phyloP scores from a whole-genome alignment of 192 early-diverging fungal genomes.

The Backusella psychrophila region DNA sequence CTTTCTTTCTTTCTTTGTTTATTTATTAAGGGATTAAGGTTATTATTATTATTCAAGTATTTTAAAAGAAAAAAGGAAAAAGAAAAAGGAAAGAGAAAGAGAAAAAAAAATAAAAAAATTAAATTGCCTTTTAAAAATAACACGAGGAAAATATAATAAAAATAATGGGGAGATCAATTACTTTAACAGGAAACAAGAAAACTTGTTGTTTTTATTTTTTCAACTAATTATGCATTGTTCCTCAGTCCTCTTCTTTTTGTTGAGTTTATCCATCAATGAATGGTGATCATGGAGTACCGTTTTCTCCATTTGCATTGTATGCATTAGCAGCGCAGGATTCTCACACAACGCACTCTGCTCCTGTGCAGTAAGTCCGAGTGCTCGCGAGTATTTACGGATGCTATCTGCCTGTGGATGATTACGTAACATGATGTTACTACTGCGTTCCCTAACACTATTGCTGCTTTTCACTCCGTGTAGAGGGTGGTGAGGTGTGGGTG shows the following conservation, averaged over 20 bases:
- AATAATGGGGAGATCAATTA: background rate
- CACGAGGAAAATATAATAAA: background rate
- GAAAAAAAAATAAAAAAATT: background rate
- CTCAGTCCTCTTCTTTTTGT: background rate
- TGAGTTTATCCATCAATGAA: background rate
- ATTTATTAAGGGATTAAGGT: background rate
- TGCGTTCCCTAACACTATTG: slow-evolving; percentile 2
- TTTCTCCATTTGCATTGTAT: slow-evolving; percentile 7
- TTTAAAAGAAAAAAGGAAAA: background rate
- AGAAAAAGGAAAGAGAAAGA: background rate
- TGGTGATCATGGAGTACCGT: background rate
- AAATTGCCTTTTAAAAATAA: background rate
- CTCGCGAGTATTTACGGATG: slow-evolving; percentile 23
- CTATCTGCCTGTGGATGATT: slow-evolving; percentile 18
- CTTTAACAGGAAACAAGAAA: background rate
- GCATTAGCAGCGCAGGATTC: slow-evolving; percentile 19
- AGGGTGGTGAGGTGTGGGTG: background rate
- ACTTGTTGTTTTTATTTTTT: background rate
- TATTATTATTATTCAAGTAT: background rate
- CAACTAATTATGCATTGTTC: slow-evolving; percentile 4
- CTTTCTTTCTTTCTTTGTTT: background rate
- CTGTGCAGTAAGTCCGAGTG: slow-evolving; percentile 22
- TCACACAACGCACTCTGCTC: slow-evolving; percentile 23
- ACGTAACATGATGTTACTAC: background rate
- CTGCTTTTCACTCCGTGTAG: background rate